Conservation (phyloP, 148 eudicot species). For the Rhododendron simsii region DNA sequence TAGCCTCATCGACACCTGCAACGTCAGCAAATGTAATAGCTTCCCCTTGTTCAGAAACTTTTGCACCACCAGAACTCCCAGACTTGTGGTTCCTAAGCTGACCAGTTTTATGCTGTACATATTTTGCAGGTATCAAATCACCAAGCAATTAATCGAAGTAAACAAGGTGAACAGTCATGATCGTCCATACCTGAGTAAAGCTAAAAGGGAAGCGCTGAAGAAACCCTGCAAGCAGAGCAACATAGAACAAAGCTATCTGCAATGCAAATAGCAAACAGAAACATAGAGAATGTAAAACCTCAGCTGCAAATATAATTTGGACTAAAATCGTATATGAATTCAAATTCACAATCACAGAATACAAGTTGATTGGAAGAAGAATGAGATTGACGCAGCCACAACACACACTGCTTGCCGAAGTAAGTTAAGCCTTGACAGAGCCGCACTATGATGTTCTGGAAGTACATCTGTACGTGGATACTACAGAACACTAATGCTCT, state of each 20-base stretch:
- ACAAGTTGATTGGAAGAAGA: background rate
- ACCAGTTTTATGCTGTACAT: slow-evolving; percentile 64
- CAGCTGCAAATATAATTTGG: background rate
- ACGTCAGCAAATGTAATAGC: slow-evolving; percentile 85
- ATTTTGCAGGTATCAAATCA: background rate
- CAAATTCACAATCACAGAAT: background rate
- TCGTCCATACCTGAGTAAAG: slow-evolving; percentile 69
- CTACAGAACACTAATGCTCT: background rate
- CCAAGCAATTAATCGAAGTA: background rate
- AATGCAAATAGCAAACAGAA: slow-evolving; percentile 10
- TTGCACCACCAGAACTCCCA: slow-evolving; percentile 66
- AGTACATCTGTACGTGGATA: background rate
- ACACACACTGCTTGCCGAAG: background rate
- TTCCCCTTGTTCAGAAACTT: slow-evolving; percentile 80
- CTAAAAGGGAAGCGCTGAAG: slow-evolving; percentile 71
- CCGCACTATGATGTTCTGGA: background rate
- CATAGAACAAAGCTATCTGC: slow-evolving; percentile 83
- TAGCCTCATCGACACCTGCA: slow-evolving; percentile 99
- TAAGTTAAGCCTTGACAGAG: background rate
- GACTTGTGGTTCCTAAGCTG: slow-evolving; percentile 84
- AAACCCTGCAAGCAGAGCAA: slow-evolving; percentile 74
- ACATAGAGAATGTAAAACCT: background rate
- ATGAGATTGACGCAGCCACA: background rate
- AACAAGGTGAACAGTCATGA: background rate
- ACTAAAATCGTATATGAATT: background rate